These are phyloP conservation scores for Neoconidiobolus thromboides DNA, from an alignment of 371 early-diverging fungal species.

Conservation along the genomic window DNA sequence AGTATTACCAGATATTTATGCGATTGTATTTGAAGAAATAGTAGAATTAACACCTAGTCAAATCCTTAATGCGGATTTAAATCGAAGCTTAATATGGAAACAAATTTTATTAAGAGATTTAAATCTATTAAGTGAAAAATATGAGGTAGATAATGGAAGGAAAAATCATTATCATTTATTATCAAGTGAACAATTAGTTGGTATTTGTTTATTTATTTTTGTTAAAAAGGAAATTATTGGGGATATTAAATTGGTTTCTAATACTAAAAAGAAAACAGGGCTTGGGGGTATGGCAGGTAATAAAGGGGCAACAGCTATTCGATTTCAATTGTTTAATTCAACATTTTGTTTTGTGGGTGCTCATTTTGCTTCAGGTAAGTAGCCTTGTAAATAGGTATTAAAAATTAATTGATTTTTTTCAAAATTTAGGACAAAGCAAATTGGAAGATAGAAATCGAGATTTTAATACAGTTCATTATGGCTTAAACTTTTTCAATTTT, in stretches of 20 bases:
- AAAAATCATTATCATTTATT: not conserved
- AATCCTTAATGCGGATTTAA: not conserved
- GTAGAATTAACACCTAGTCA: conserved; percentile 72
- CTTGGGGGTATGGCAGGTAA: conserved; percentile 27
- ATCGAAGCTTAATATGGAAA: not conserved
- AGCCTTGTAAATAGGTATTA: not conserved
- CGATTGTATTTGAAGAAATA: conserved; percentile 86
- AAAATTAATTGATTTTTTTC: not conserved
- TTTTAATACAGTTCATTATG: conserved; percentile 54
- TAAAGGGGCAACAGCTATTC: conserved; percentile 73
- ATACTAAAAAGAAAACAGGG: not conserved
- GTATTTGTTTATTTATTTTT: conserved; percentile 1
- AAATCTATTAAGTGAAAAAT: not conserved
- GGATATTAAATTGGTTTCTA: not conserved
- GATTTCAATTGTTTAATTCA: conserved; percentile 71
- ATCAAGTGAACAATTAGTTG: not conserved
- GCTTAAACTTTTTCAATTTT: conserved; percentile 48
- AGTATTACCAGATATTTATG: conserved; percentile 57
- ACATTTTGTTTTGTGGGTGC: conserved; percentile 74
- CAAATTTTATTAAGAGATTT: not conserved
- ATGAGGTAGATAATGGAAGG: not conserved
- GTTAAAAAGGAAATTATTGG: not conserved
- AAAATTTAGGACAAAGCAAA: conserved; percentile 27
- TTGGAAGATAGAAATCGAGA: conserved; percentile 73
- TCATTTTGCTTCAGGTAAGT: conserved; percentile 77